These are phyloP conservation scores for Geotrichum carabidarum DNA, from an alignment of 1,139 yeast genomes.

Conservation along the genomic window DNA sequence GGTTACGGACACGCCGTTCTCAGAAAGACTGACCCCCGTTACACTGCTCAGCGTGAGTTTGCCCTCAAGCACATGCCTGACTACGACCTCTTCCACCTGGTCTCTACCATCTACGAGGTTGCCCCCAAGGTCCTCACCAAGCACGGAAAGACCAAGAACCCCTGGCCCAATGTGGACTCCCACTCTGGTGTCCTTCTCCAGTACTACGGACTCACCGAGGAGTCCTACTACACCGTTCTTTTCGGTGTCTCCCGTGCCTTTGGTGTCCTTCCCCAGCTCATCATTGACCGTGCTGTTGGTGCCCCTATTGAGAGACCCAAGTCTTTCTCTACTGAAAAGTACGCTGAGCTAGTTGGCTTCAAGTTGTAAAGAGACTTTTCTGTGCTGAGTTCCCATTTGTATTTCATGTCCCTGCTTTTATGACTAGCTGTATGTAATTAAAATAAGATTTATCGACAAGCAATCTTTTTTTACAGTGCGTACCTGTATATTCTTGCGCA, in stretches of 20 bases:
- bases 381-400: constrained; percentile 1
- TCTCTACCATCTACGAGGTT: constrained; percentile 54
- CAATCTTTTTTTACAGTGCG: background rate
- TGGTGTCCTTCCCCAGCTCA: constrained; percentile 54
- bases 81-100: constrained; percentile 89
- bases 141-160: constrained; percentile 62
- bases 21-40: constrained; percentile 97
- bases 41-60: constrained; percentile 96
- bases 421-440: constrained; percentile 11
- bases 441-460: constrained; percentile 1
- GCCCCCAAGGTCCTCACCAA: constrained; percentile 53
- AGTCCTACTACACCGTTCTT: constrained; percentile 53
- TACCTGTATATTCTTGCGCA: too few species aligned
- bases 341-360: constrained; percentile 43
- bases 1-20: constrained; percentile 98
- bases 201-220: constrained; percentile 54
- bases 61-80: constrained; percentile 97
- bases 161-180: constrained; percentile 61
- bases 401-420: constrained; percentile 14
- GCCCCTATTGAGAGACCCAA: constrained; percentile 62
- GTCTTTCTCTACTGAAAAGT: constrained; percentile 46
- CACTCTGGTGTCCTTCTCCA: constrained; percentile 54
- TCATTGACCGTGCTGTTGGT: constrained; percentile 57
- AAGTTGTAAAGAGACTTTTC: constrained; percentile 30
- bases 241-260: constrained; percentile 57